phyloP scores from a whole-genome alignment of 2,329 filamentous ascomycete species.

The Microdochium nivale region DNA sequence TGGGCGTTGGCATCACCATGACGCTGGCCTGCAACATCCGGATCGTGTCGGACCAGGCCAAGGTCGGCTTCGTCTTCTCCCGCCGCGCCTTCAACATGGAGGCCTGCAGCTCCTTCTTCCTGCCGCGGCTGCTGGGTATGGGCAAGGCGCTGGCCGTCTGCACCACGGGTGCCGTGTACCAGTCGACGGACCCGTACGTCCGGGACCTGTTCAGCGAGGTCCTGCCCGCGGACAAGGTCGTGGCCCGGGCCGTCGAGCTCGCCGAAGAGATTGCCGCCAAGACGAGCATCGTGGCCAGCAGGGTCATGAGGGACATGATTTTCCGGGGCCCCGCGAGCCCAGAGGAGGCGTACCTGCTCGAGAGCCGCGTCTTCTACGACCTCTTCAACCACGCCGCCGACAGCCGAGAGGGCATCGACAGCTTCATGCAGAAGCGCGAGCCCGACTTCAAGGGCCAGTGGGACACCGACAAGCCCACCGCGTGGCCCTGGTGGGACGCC shows the following conservation, averaged over 20 bases:
- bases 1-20: conserved; percentile 55
- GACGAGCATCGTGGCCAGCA: conserved; percentile 54
- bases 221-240: conserved; percentile 49
- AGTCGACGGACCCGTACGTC: conserved; percentile 38
- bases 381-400: conserved; percentile 45
- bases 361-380: conserved; percentile 55
- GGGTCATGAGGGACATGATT: conserved; percentile 66
- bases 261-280: conserved; percentile 60
- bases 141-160: conserved; percentile 55
- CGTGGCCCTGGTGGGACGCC: conserved; percentile 62
- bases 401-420: conserved; percentile 56
- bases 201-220: conserved; percentile 59
- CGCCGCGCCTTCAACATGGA: conserved; percentile 65
- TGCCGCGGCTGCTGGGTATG: conserved; percentile 60
- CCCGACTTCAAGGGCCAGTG: conserved; percentile 54
- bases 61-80: conserved; percentile 67
- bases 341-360: conserved; percentile 63
- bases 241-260: conserved; percentile 56
- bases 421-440: conserved; percentile 62
- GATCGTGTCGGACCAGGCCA: conserved; percentile 46
- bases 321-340: conserved; percentile 48
- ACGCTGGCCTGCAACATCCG: conserved; percentile 46
- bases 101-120: conserved; percentile 61
- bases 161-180: conserved; percentile 58
- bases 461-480: conserved; percentile 47